Evolutionary conservation across 176 grass and related monocot genomes (phyloP), one percentile per base, ranked within the genome.

Genomic region (Eremochloa ophiuroides): DNA sequence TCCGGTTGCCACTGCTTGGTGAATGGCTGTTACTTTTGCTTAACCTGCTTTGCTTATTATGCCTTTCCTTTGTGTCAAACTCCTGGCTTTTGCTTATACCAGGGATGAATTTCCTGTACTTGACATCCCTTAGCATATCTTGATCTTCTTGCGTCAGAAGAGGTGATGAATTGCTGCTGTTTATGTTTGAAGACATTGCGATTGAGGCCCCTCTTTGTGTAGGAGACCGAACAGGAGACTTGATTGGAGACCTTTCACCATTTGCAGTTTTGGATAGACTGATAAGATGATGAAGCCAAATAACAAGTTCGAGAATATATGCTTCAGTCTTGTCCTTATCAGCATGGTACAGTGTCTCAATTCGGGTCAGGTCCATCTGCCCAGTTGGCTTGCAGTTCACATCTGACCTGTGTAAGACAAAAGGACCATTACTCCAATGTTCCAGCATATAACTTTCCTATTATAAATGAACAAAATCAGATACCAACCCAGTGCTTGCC

Each of bases 11-110:
- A 58, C 90, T 93, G 59, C 90, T 93, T n/a, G 90, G 96, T 25
- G 96, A 95, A 75, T 95, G 96, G 62, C 90, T 98, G 51, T 88
- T 95, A 78, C 96, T 98, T 87, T 98, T 98, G 85, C 91, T 93
- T 86, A 98, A 69, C 53, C 93, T 90, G 61, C 82, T 84, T 44
- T 99, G 81, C 70, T 89, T 89, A 69, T 77, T 82, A 74, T 88
- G 79, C 46, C 85, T 94, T 42, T 73, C 65, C 28, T 70, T 84
- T n/a, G 62, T 88, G 62, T 88, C 93, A 55, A 98, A 94, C 88
- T 98, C 93, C 82, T 98, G 96, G 69, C 96, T 98, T 80, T 89
- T 98, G 83, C 96, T 98, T 62, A 95, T 87, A 66, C 96, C 93
- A 20, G 96, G 96, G 58, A 91, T 81, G 65, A 95, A 91, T 70